Evolutionary conservation across 2,329 filamentous ascomycete genomes (phyloP), one percentile per base, ranked within the genome.

Genomic region (Zopfia rhizophila): DNA sequence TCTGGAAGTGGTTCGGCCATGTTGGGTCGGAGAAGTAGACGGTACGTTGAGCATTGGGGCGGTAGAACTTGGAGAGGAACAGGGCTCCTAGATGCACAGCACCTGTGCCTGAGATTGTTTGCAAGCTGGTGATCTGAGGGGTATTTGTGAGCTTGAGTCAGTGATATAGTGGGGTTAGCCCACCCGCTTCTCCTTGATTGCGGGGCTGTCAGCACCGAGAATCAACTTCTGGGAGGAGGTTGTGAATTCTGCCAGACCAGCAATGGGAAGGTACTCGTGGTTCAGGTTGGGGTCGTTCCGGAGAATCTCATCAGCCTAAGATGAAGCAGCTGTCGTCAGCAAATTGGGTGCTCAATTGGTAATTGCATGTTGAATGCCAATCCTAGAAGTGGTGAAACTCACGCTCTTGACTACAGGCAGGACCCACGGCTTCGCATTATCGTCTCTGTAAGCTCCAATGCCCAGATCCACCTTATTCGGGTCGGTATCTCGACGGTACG

Each of bases 1-100:
- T 97, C 75, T 97, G 94, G 78, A 95, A 87, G 85, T 99, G 94
- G 79, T 99, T 99, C 60, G 89, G 91, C 94, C 94, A 99, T 52
- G 94, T 99, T 40, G 94, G 94, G 73, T 89, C 89, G 66, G 91
- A 96, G 73, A 97, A 81, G 82, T 96, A 97, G 75, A 95, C 84
- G 48, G 86, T 84, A 59, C 84, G 87, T 76, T 82, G 84, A 68
- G 82, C 81, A 66, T 80, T 71, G 41, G 72, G 66, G 46, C 79
- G 80, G 82, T 90, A 96, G 84, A 97, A 99, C 73, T 88, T 92
- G 72, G 89, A 80, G 50, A 99, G 87, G 85, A 99, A 99, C 60
- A 96, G 86, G 55, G 87, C 92, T 58, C 94, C 94, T 25, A 97
- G 80, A 72, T 99, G 94, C 57, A 96, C 87, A 53, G 94, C 94